Percentiles rank a stretch among this genome's conserved stretches.
Evolutionary conservation across 768 basidiomycete genomes (phyloP).

Genomic region (Tylopilus subfusipes): DNA sequence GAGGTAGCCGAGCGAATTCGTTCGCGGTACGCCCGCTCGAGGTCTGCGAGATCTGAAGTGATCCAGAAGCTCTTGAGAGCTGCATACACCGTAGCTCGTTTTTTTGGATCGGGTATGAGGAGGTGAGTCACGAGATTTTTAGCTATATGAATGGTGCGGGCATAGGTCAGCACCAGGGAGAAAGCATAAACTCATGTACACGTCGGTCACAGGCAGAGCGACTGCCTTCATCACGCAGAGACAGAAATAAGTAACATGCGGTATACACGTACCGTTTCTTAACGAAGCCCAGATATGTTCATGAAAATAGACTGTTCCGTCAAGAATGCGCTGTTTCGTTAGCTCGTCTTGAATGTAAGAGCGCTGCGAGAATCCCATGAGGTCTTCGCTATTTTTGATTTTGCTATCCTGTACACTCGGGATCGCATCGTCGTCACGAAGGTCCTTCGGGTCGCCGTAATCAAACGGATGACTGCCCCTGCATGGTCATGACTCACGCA

Average conservation of each 20-base stretch:
- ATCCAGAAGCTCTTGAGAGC: constrained; percentile 72
- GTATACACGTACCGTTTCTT: constrained; percentile 50
- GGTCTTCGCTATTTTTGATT: constrained; percentile 35
- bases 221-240: constrained; percentile 1
- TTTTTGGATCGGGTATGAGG: constrained; percentile 51
- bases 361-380: constrained; percentile 28
- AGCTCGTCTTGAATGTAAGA: constrained; percentile 49
- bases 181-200: background rate
- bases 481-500: background rate
- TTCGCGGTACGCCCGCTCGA: constrained; percentile 58
- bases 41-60: constrained; percentile 51
- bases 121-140: constrained; percentile 56
- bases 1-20: constrained; percentile 38
- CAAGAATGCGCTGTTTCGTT: constrained; percentile 68
- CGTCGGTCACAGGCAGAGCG: background rate
- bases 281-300: constrained; percentile 52
- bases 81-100: constrained; percentile 59
- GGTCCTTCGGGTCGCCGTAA: constrained; percentile 38
- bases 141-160: constrained; percentile 33
- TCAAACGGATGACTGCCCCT: constrained; percentile 82
- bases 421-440: constrained; percentile 6
- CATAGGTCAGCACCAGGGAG: constrained; percentile 6
- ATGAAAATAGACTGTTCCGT: constrained; percentile 56
- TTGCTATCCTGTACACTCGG: constrained; percentile 15
- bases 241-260: background rate